phyloP scores from a whole-genome alignment of 2,329 filamentous ascomycete species.

The Saccharata proteae region DNA sequence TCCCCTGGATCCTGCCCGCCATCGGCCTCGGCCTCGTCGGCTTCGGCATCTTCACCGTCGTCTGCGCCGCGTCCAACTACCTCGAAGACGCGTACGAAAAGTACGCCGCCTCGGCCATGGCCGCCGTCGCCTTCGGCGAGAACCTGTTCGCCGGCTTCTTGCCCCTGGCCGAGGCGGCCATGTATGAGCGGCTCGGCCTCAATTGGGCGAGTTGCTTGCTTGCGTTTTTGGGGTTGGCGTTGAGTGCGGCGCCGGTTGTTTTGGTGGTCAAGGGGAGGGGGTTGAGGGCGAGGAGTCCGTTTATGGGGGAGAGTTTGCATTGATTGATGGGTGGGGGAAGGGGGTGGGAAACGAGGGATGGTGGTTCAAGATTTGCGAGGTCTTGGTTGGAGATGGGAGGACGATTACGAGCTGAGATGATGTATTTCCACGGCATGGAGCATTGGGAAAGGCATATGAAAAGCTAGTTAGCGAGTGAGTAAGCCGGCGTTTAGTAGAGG shows the following conservation, averaged over 20 bases:
- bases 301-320: slow-evolving; percentile 27
- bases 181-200: slow-evolving; percentile 38
- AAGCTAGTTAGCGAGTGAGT: too few relatives aligned
- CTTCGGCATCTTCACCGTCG: slow-evolving; percentile 36
- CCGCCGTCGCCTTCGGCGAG: slow-evolving; percentile 37
- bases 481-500: too few relatives aligned
- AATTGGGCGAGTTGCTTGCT: slow-evolving; percentile 38
- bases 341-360: neutral
- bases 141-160: slow-evolving; percentile 37
- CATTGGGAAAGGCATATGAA: too few relatives aligned
- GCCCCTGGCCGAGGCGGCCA: slow-evolving; percentile 33
- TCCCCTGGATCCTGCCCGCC: slow-evolving; percentile 37
- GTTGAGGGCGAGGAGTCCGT: slow-evolving; percentile 27
- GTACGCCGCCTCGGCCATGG: slow-evolving; percentile 38
- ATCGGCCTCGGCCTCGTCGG: slow-evolving; percentile 37
- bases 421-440: too few relatives aligned
- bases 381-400: too few relatives aligned
- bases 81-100: slow-evolving; percentile 38
- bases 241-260: slow-evolving; percentile 34
- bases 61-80: slow-evolving; percentile 36
- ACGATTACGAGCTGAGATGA: too few relatives aligned
- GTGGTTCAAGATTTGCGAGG: too few relatives aligned
- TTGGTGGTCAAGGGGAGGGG: slow-evolving; percentile 29
- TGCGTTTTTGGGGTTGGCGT: slow-evolving; percentile 30
- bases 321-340: neutral